phyloP scores from a whole-genome alignment of 208 protist species.

The Leishmania tarentolae region DNA sequence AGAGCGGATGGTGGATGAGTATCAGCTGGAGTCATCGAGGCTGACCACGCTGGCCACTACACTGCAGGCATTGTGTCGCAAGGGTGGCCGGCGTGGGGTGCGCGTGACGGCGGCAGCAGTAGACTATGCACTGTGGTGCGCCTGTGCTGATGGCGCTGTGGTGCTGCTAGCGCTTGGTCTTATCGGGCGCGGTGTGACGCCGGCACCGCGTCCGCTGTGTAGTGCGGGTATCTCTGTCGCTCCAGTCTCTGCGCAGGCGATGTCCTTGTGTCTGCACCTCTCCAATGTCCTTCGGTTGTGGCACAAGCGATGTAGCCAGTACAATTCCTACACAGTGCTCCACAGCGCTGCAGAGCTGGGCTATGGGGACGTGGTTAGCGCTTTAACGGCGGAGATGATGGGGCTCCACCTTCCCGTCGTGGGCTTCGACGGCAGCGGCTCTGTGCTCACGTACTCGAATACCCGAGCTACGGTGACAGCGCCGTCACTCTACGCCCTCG shows the following conservation, averaged over 20 bases:
- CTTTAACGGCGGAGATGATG: slow-evolving; percentile 42
- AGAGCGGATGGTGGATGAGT: slow-evolving; percentile 26
- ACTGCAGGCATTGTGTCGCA: slow-evolving; percentile 25
- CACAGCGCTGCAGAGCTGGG: slow-evolving; percentile 70
- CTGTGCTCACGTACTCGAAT: slow-evolving; percentile 4
- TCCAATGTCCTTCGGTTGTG: slow-evolving; percentile 17
- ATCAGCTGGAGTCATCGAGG: slow-evolving; percentile 27
- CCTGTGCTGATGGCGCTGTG: slow-evolving; percentile 53
- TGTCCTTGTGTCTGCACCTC: slow-evolving; percentile 13
- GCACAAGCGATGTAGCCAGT: slow-evolving; percentile 9
- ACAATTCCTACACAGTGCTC: slow-evolving; percentile 58
- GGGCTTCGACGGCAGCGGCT: not conserved
- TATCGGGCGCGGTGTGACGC: slow-evolving; percentile 31
- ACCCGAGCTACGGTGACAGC: slow-evolving; percentile 19
- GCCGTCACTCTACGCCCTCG: slow-evolving; percentile 53
- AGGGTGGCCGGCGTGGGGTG: slow-evolving; percentile 17
- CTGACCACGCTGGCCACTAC: slow-evolving; percentile 25
- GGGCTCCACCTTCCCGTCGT: slow-evolving; percentile 22
- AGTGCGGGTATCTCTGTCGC: not conserved
- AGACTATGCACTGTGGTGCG: slow-evolving; percentile 55
- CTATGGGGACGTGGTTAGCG: slow-evolving; percentile 40
- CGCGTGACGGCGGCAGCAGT: slow-evolving; percentile 37
- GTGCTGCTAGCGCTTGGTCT: slow-evolving; percentile 64
- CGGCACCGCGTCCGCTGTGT: slow-evolving; percentile 8
- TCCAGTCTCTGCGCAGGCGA: not conserved